Conservation (phyloP, 1,139 yeast species). For the Williopsis jadinii region DNA sequence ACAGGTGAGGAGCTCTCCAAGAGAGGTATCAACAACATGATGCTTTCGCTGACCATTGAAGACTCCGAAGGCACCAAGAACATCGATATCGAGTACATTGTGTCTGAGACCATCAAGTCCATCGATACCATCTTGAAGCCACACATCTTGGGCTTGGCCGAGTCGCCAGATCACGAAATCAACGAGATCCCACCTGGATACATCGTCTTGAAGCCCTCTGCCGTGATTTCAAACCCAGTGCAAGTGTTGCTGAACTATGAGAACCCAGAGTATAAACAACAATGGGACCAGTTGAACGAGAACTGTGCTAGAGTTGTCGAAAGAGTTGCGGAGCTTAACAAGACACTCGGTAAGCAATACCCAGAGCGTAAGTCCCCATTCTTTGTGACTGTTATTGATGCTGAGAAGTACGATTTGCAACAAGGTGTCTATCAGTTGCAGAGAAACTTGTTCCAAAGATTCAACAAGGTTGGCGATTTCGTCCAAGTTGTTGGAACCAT, state of each 20-base stretch:
- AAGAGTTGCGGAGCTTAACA: slow-evolving; percentile 52
- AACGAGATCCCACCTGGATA: slow-evolving; percentile 72
- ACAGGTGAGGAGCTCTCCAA: slow-evolving; percentile 62
- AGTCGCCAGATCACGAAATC: slow-evolving; percentile 38
- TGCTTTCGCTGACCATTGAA: slow-evolving; percentile 89
- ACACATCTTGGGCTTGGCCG: slow-evolving; percentile 49
- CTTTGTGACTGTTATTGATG: slow-evolving; percentile 84
- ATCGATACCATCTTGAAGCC: slow-evolving; percentile 68
- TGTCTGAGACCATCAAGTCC: slow-evolving; percentile 60
- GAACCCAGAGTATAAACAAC: slow-evolving; percentile 41
- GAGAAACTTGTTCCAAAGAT: slow-evolving; percentile 69
- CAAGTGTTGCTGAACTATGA: slow-evolving; percentile 61
- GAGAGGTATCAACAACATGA: slow-evolving; percentile 87
- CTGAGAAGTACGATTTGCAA: slow-evolving; percentile 84
- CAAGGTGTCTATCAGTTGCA: slow-evolving; percentile 89
- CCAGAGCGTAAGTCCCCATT: slow-evolving; percentile 73
- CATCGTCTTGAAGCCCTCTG: slow-evolving; percentile 92
- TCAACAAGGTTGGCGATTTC: slow-evolving; percentile 55
- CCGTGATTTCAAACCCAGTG: slow-evolving; percentile 72
- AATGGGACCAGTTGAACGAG: slow-evolving; percentile 55
- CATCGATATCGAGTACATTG: slow-evolving; percentile 58
- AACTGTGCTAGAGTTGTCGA: slow-evolving; percentile 56
- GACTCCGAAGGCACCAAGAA: slow-evolving; percentile 73
- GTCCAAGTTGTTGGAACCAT: slow-evolving; percentile 83
- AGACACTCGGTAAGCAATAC: slow-evolving; percentile 38